Base-by-base conservation (phyloP, 169 alveolate species). In the Cryptosporidium baileyi region DNA sequence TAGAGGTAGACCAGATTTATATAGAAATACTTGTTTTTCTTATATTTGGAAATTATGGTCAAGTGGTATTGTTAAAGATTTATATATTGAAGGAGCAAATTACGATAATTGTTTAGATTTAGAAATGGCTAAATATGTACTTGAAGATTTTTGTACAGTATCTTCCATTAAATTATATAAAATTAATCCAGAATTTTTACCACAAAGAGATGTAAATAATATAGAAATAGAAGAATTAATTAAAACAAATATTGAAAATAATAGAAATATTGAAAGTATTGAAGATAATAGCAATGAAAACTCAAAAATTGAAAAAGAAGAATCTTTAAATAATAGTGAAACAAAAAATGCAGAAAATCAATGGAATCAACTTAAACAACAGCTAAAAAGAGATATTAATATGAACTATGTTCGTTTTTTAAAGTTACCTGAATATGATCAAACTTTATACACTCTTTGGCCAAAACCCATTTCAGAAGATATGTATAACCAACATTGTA, bases 121-220 rank as follows among this genome's bases (percentile, higher is more conserved):
- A 11, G 85, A 74, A 13, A 74, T 74, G 67, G 85, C 85, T 26
- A 74, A 74, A 57, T n/a, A 22, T 8, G 41, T 74, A 22, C 28
- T 74, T 13, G 85, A 74, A 24, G 85, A 74, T 8, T 74, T 74
- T 57, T 74, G 85, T 36, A 74, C 85, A 3, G 13, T 36, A 38
- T 17, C 85, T 7, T 51, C 85, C 8, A 40, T 34, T 4, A 38
- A 32, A 34, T 67, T 74, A 7, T 74, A 52, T 36, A 74, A 74
- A 45, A 9, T 74, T 4, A 38, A 22, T 11, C 63, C 81, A 15
- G 40, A 36, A 49, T 3, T 49, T 1, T 62, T 65, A n/a, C 61
- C 81, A 45, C 63, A 7, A 65, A 65, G 81, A 36, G 45, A 65
- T 28, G 85, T 54, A 5, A 32, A 52, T 19, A 9, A 30, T 54